Evolutionary conservation across 2,329 filamentous ascomycete genomes (phyloP).

Genomic region (Cladosporium velox): DNA sequence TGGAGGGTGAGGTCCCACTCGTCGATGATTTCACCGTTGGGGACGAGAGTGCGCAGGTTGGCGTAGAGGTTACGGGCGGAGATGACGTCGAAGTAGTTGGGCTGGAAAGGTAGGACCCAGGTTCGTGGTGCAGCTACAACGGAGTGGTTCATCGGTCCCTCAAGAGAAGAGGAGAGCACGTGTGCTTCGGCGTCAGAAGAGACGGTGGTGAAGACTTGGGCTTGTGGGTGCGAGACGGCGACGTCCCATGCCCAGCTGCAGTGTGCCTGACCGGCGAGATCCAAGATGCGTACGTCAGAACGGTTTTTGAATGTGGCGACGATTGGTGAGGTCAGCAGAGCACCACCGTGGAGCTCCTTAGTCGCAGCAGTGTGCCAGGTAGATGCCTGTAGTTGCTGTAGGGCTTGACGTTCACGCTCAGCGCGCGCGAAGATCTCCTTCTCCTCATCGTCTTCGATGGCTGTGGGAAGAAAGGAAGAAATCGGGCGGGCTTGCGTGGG

Average conservation of each 20-base stretch:
- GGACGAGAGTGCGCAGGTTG: constrained; percentile 69
- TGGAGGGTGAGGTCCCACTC: constrained; percentile 84
- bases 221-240: constrained; percentile 79
- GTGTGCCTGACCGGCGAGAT: constrained; percentile 79
- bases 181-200: constrained; percentile 40
- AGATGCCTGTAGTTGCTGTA: constrained; percentile 65
- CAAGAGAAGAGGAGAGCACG: constrained; percentile 67
- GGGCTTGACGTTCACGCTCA: constrained; percentile 79
- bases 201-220: constrained; percentile 80
- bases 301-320: constrained; percentile 39
- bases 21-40: constrained; percentile 57
- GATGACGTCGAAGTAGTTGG: constrained; percentile 86
- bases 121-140: constrained; percentile 76
- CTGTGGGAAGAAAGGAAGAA: constrained; percentile 44
- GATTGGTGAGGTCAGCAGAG: constrained; percentile 59
- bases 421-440: constrained; percentile 37
- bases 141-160: constrained; percentile 84
- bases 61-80: constrained; percentile 85
- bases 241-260: constrained; percentile 97
- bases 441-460: constrained; percentile 40
- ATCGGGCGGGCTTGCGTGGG: constrained; percentile 47
- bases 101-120: constrained; percentile 79
- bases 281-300: constrained; percentile 68
- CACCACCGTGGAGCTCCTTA: constrained; percentile 61
- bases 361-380: constrained; percentile 65